phyloP scores from a whole-genome alignment of 2,329 filamentous ascomycete genomes.

The Penicillium sp. region DNA sequence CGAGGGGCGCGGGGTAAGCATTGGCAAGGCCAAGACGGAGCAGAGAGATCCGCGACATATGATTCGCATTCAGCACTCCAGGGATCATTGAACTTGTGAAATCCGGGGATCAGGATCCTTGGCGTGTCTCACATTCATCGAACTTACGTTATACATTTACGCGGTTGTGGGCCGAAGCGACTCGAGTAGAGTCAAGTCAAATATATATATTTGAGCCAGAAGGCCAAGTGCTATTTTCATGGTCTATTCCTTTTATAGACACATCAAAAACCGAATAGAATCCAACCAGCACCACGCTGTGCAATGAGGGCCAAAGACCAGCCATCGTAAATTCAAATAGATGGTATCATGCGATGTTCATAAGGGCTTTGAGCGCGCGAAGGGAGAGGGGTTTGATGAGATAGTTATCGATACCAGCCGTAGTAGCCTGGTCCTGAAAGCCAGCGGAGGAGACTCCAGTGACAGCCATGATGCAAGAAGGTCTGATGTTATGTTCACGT shows the following conservation, averaged over 20 bases:
- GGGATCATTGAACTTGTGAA: not conserved
- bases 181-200: not conserved
- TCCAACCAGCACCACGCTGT: not conserved
- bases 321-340: not conserved
- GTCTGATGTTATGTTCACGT: constrained; percentile 20
- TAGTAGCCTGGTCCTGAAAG: constrained; percentile 31
- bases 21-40: not conserved
- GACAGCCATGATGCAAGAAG: constrained; percentile 31
- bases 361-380: constrained; percentile 28
- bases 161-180: not conserved
- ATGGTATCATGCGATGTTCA: constrained; percentile 15
- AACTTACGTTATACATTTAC: not conserved
- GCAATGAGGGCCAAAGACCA: not conserved
- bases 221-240: not conserved
- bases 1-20: not conserved
- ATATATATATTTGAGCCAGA: not conserved
- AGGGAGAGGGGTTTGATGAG: constrained; percentile 35
- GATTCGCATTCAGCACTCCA: not conserved
- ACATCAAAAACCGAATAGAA: not conserved
- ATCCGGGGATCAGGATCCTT: not conserved
- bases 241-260: not conserved
- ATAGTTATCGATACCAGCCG: constrained; percentile 33
- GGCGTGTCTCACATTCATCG: not conserved
- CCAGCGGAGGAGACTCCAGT: constrained; percentile 32
- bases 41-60: not conserved